phyloP scores from a whole-genome alignment of 306 rosid species.

The Vigna trinervia region DNA sequence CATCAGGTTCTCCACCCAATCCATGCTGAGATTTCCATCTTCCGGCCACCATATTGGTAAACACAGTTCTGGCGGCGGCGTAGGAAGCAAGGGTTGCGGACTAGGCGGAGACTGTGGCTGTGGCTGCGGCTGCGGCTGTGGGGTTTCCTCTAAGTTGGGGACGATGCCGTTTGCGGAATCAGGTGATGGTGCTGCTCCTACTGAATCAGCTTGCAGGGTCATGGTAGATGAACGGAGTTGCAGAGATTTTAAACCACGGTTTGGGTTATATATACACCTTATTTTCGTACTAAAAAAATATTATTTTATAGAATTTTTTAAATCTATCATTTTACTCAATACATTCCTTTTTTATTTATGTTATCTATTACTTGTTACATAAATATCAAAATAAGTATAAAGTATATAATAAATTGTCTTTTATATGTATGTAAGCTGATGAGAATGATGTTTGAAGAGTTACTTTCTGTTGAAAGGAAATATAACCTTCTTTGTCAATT shows the following conservation, averaged over 20 bases:
- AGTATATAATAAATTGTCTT: too few relatives aligned
- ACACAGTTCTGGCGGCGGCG: slow-evolving; percentile 46
- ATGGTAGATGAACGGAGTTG: slow-evolving; percentile 38
- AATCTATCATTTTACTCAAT: too few relatives aligned
- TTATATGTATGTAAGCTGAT: too few relatives aligned
- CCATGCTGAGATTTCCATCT: slow-evolving; percentile 54
- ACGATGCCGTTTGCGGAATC: slow-evolving; percentile 42
- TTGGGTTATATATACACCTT: background rate
- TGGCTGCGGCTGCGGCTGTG: background rate
- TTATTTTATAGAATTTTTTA: too few relatives aligned
- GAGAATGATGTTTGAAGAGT: too few relatives aligned
- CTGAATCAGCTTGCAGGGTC: slow-evolving; percentile 44
- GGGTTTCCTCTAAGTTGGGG: background rate
- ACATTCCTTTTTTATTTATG: too few relatives aligned
- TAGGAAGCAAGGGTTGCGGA: slow-evolving; percentile 6
- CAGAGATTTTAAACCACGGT: background rate
- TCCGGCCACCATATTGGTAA: slow-evolving; percentile 73
- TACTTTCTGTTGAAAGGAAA: too few relatives aligned
- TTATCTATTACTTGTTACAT: too few relatives aligned
- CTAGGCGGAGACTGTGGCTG: background rate
- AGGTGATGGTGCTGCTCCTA: slow-evolving; percentile 23
- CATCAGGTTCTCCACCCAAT: slow-evolving; percentile 68
- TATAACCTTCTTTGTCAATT: too few relatives aligned
- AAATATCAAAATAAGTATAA: too few relatives aligned
- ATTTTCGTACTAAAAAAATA: too few relatives aligned